A percentile compares a stretch with the other conserved stretches of the same genome.
phyloP scores from a whole-genome alignment of 176 grass and related monocot genomes.

The Dendrocalamus sinicus region DNA sequence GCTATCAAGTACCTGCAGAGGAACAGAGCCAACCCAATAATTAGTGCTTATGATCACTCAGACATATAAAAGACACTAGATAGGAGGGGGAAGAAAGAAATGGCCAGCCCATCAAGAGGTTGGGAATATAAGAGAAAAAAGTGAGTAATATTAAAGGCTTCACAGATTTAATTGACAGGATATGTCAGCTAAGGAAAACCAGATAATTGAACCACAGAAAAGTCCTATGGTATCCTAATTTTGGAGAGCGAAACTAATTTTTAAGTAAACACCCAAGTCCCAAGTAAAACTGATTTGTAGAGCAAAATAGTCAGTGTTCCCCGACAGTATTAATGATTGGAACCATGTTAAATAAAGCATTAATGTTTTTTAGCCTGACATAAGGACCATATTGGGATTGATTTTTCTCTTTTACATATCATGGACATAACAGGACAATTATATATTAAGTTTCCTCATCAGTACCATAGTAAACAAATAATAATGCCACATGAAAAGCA shows the following conservation, averaged over 20 bases:
- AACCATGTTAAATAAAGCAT: slow-evolving; percentile 5
- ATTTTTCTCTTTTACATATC: not conserved
- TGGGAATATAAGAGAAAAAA: not conserved
- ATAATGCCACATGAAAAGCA: not conserved
- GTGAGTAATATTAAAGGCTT: not conserved
- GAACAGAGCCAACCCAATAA: slow-evolving; percentile 9
- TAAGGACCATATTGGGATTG: not conserved
- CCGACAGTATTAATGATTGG: not conserved
- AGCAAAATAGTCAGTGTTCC: not conserved
- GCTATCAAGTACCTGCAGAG: slow-evolving; percentile 63
- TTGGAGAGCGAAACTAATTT: not conserved
- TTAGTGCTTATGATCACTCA: not conserved
- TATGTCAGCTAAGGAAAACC: not conserved
- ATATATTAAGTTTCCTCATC: not conserved
- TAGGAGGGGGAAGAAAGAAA: not conserved
- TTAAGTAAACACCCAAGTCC: not conserved
- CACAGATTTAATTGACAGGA: not conserved
- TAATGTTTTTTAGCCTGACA: not conserved
- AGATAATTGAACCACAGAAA: not conserved
- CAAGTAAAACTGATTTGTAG: not conserved
- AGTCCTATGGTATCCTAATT: not conserved
- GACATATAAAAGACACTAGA: not conserved
- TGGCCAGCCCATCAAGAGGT: not conserved
- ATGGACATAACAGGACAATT: not conserved
- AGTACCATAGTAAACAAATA: not conserved